Conservation (phyloP, 805 yeast genomes). For the Wickerhamomyces silvicola region DNA sequence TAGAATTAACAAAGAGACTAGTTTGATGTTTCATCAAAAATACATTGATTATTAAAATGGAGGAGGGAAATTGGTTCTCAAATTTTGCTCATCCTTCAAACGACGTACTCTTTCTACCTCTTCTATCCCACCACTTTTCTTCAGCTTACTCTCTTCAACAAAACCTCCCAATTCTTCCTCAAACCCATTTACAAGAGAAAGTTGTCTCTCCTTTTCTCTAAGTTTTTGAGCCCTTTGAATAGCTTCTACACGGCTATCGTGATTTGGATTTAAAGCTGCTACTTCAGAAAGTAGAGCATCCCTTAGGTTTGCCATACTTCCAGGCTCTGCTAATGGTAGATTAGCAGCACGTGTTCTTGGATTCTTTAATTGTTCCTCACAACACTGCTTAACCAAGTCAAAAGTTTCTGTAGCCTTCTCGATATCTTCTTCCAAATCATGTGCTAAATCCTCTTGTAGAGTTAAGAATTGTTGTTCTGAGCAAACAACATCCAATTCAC, state of each 20-base stretch:
- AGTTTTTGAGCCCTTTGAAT: slow-evolving; percentile 80
- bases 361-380: slow-evolving; percentile 67
- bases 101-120: slow-evolving; percentile 70
- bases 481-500: slow-evolving; percentile 81
- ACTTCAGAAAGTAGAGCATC: slow-evolving; percentile 82
- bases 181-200: slow-evolving; percentile 54
- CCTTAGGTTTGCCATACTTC: slow-evolving; percentile 51
- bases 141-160: slow-evolving; percentile 70
- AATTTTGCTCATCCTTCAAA: slow-evolving; percentile 63
- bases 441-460: slow-evolving; percentile 79
- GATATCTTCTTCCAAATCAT: slow-evolving; percentile 75
- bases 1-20: no score
- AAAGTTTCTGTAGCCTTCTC: slow-evolving; percentile 77
- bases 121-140: slow-evolving; percentile 83
- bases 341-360: slow-evolving; percentile 33
- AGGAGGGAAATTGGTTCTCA: slow-evolving; percentile 43
- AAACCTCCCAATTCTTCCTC: slow-evolving; percentile 82
- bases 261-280: slow-evolving; percentile 72
- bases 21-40: no score
- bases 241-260: slow-evolving; percentile 80
- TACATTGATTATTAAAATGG: slow-evolving; percentile 16
- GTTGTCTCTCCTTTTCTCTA: slow-evolving; percentile 62
- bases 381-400: slow-evolving; percentile 71
- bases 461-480: slow-evolving; percentile 92
- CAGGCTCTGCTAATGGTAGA: slow-evolving; percentile 54